A percentile compares a stretch with the other conserved stretches of the same genome.
Conservation (phyloP, 345 rosid species). For the Corymbia maculata region DNA sequence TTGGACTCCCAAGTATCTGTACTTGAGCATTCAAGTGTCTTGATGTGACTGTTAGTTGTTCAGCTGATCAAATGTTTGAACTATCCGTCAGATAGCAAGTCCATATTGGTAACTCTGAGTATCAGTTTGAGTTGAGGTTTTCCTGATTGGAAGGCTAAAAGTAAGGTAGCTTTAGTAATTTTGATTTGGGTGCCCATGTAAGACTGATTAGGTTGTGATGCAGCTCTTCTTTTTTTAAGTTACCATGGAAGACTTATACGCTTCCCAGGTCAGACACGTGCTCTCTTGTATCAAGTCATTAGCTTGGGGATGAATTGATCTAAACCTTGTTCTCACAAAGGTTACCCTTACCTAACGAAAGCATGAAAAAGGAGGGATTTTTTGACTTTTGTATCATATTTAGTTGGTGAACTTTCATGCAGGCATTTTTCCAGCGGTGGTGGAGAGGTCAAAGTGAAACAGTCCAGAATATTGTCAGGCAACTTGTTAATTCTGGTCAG, state of each 20-base stretch:
- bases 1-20: not conserved
- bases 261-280: not conserved
- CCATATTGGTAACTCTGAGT: not conserved
- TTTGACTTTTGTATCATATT: fast-evolving
- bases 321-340: not conserved
- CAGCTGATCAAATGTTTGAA: not conserved
- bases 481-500: conserved; percentile 68
- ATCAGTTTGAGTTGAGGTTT: not conserved
- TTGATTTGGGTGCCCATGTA: not conserved
- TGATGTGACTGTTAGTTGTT: not conserved
- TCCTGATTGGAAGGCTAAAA: not conserved
- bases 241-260: not conserved
- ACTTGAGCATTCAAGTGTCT: not conserved
- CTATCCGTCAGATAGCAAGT: not conserved
- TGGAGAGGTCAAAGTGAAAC: conserved; percentile 81
- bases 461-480: conserved; percentile 43
- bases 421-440: conserved; percentile 99
- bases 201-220: not conserved
- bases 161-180: not conserved
- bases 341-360: not conserved
- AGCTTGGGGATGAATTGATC: not conserved
- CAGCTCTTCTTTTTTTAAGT: not conserved
- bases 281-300: not conserved
- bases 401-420: conserved; percentile 7
- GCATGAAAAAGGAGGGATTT: not conserved